phyloP scores from a whole-genome alignment of 23 red algal species.

The Chondrus crispus region DNA sequence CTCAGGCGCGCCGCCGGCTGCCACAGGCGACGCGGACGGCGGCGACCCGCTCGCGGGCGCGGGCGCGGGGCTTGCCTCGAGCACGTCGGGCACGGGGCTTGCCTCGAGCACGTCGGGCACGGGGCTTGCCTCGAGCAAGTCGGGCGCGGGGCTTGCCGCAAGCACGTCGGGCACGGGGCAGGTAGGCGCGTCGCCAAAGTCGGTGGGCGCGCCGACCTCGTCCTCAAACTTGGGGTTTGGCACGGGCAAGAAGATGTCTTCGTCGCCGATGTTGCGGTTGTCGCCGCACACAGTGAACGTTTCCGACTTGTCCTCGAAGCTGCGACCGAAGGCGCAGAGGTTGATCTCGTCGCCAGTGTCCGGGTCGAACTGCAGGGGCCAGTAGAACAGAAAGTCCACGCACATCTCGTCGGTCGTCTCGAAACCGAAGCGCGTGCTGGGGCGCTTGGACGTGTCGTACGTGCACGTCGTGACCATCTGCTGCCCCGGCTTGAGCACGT shows the following conservation, averaged over 20 bases:
- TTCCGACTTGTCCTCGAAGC: not conserved
- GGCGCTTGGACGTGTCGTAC: slow-evolving; percentile 53
- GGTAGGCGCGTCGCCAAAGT: not conserved
- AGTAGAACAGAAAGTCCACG: slow-evolving; percentile 54
- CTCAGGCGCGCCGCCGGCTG: too few species aligned
- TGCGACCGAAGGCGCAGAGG: not conserved
- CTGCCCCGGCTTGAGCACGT: slow-evolving; percentile 14
- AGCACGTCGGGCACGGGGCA: not conserved
- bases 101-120: too few species aligned
- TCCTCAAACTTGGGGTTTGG: slow-evolving; percentile 32
- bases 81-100: too few species aligned
- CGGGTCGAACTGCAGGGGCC: slow-evolving; percentile 38
- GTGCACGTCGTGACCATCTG: slow-evolving; percentile 41
- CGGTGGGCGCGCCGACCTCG: not conserved
- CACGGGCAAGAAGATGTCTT: not conserved
- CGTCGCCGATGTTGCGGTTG: not conserved
- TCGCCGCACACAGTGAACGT: slow-evolving; percentile 20
- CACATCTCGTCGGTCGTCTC: slow-evolving; percentile 65
- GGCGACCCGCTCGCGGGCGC: too few species aligned
- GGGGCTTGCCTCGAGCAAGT: too few species aligned
- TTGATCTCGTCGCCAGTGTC: slow-evolving; percentile 34
- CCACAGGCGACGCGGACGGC: too few species aligned
- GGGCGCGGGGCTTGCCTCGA: too few species aligned
- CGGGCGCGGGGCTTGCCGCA: not conserved
- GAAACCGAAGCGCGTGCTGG: slow-evolving; percentile 40